Base-by-base conservation (phyloP, 495 filamentous ascomycete species). In the Penicillium fimorum region DNA sequence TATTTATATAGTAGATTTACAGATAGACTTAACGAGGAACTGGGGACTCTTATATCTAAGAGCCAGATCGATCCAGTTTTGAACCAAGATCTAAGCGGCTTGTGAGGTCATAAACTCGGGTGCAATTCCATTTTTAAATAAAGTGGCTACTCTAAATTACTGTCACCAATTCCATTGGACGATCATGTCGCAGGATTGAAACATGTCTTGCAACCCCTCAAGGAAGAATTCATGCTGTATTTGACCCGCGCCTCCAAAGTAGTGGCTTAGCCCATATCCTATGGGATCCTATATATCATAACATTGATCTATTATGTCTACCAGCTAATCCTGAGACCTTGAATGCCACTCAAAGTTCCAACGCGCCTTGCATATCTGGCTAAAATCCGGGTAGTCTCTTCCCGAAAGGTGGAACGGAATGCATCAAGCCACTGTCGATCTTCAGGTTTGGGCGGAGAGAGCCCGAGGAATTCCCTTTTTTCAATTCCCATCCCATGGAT, bases 151-250 rank as follows among this genome's bases (percentile, higher is more conserved):
- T 22, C 32, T 33, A 44, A 17, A 50, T 27, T n/a, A 6, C 9
- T 12, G 10, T 6, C 4, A 2, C 18, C 15, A 18, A 20, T 10
- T 17, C 32, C 42, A 53, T 54, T 59, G 56, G 60, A 18, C 46
- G 35, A 45, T 63, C 52, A 17, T 33, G 29, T 45, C 38, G 30
- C 30, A 38, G 45, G 47, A 27, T 47, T 50, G 59, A 56, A 54
- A 61, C 62, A 61, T 61, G 57, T 57, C 60, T 63, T 57, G 44
- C 17, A 47, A 38, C 40, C 32, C 46, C 30, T 45, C 49, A 40
- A 12, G 25, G 15, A 17, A 20, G n/a, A 53, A 53, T 27, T 7
- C 25, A 27, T 32, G 33, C 11, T 50, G 40, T 40, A 15, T 11
- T 25, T 32, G 17, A 17, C 22, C 22, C 47, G 33, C n/a, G 10